phyloP scores from a whole-genome alignment of 2,329 filamentous ascomycete genomes.

The Xylaria polymorpha region DNA sequence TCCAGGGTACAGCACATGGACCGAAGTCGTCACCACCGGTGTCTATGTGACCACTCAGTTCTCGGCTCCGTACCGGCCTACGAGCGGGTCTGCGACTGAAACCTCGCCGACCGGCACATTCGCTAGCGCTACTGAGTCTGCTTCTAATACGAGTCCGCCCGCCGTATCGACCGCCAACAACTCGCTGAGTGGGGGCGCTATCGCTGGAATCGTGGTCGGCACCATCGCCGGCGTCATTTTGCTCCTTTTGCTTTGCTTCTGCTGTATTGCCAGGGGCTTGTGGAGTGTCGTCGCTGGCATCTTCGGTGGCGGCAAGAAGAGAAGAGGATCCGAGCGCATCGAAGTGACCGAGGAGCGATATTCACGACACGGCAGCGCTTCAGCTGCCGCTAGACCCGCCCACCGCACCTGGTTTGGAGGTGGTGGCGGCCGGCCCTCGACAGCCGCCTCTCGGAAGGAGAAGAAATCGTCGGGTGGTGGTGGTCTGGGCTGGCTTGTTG shows the following conservation, averaged over 20 bases:
- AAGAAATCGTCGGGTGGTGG: slow-evolving; percentile 65
- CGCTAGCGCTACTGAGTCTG: slow-evolving; percentile 59
- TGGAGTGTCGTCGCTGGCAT: slow-evolving; percentile 70
- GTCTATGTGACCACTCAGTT: slow-evolving; percentile 65
- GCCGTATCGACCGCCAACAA: slow-evolving; percentile 56
- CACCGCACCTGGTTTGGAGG: slow-evolving; percentile 69
- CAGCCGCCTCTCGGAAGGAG: slow-evolving; percentile 55
- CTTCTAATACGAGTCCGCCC: slow-evolving; percentile 60
- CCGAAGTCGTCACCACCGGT: slow-evolving; percentile 59
- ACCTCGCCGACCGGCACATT: slow-evolving; percentile 64
- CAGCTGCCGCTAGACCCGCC: slow-evolving; percentile 61
- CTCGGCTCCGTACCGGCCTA: slow-evolving; percentile 62
- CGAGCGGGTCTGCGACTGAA: slow-evolving; percentile 63
- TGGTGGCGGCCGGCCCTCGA: slow-evolving; percentile 58
- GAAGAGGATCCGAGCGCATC: slow-evolving; percentile 63
- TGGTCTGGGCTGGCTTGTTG: slow-evolving; percentile 64
- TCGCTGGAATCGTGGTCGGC: slow-evolving; percentile 84
- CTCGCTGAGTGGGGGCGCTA: slow-evolving; percentile 74
- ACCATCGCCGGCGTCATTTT: slow-evolving; percentile 74
- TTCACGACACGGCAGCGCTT: slow-evolving; percentile 60
- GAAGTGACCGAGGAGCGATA: slow-evolving; percentile 73
- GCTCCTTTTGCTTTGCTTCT: slow-evolving; percentile 78
- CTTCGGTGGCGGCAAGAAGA: slow-evolving; percentile 66
- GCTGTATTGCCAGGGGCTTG: slow-evolving; percentile 73
- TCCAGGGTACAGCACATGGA: slow-evolving; percentile 57